Evolutionary conservation across 805 yeast species (phyloP), one percentile per base, ranked within the genome.

Genomic region (Maudiozyma bulderi): DNA sequence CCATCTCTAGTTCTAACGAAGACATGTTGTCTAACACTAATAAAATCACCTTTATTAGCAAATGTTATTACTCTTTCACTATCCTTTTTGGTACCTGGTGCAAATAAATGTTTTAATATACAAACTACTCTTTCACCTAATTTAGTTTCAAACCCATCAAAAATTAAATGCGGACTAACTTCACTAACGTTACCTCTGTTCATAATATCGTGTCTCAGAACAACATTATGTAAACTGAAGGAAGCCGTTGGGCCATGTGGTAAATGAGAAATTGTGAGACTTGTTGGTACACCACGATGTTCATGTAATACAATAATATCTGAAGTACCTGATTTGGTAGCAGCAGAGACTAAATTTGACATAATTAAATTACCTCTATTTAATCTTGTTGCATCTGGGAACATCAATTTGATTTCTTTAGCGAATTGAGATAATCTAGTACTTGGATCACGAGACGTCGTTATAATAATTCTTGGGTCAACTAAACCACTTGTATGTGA

Each of bases 201-300:
- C 30, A 84, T 73, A 43, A 93, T 77, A 69, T 93, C 99, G 66
- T 93, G 99, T 66, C 98, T 82, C 50, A 93, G 73, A 29, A 87
- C 89, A 47, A 93, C 98, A 61, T 93, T 93, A 68, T 93, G 98
- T 50, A 93, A 72, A 9, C 97, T 86, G 73, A 93, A 93, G 43
- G 86, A 83, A 34, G 93, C 95, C 2, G 97, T 86, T 15, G 99
- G 99, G 0, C 99, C 99, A 64, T 93, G 96, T 4, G 99, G 99
- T 66, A 93, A 86, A 72, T 93, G 99, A 34, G 93, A 83, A 30
- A 93, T 71, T 1, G 98, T 91, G 51, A 93, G 61, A 1, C 96
- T 86, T 0, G 96, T 90, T 47, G 99, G 99, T 0, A 87, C 91
- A 78, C 99, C 99, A 69, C 99, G 77, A 68, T 93, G 99, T 65